A percentile compares a stretch with the other conserved stretches of the same genome.
phyloP scores from a whole-genome alignment of 2,329 filamentous ascomycete genomes.

The Talaromyces islandicus region DNA sequence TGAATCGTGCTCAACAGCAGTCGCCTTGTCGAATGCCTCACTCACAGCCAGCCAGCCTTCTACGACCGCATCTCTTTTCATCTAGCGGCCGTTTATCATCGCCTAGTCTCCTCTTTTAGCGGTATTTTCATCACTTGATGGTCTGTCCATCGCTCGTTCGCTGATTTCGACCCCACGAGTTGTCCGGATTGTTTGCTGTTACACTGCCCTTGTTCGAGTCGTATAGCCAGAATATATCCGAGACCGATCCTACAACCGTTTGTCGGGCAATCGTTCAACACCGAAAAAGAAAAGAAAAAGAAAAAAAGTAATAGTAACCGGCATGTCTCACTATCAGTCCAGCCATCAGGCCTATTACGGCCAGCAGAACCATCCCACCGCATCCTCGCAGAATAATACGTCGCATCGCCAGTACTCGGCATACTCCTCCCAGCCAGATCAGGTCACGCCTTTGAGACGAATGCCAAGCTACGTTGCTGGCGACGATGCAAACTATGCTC shows the following conservation, averaged over 20 bases:
- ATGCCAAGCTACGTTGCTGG: slow-evolving; percentile 70
- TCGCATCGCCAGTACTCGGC: slow-evolving; percentile 32
- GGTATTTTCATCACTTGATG: background rate
- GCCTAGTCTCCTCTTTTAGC: background rate
- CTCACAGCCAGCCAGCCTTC: background rate
- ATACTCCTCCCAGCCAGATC: slow-evolving; percentile 34
- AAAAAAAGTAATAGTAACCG: no score
- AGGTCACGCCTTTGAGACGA: slow-evolving; percentile 42
- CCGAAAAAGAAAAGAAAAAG: background rate
- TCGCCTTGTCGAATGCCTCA: background rate
- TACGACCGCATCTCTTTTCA: background rate
- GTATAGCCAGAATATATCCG: background rate
- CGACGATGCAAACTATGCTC: slow-evolving; percentile 53
- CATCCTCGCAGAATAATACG: slow-evolving; percentile 20
- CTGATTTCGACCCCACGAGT: background rate
- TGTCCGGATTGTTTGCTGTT: background rate
- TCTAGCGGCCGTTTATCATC: background rate
- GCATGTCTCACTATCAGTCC: slow-evolving; percentile 52
- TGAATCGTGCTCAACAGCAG: background rate
- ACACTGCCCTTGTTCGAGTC: background rate
- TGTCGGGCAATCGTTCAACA: background rate
- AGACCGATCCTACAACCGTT: background rate
- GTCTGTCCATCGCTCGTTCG: background rate
- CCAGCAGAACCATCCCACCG: slow-evolving; percentile 20
- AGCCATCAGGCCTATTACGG: slow-evolving; percentile 44